These are phyloP conservation scores for Patellifolia procumbens DNA, from an alignment of 179 eudicot genomes.

Conservation along the genomic window DNA sequence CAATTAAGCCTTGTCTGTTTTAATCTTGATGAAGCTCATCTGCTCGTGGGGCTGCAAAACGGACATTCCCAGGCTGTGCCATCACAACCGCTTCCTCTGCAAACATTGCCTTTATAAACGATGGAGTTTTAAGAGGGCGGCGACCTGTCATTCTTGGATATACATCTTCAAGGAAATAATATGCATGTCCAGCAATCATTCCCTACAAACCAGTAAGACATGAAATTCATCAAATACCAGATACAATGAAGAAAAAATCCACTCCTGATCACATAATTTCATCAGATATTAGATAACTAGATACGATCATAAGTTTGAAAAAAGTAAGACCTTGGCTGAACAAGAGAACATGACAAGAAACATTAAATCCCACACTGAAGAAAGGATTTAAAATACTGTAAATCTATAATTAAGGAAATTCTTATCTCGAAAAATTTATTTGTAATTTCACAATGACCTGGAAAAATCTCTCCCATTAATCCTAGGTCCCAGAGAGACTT, in stretches of 20 bases:
- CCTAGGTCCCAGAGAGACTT: neutral
- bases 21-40: slow-evolving; percentile 51
- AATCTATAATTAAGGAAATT: neutral
- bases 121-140: slow-evolving; percentile 83
- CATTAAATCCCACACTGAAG: neutral
- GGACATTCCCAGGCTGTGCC: slow-evolving; percentile 65
- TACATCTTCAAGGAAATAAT: slow-evolving; percentile 92
- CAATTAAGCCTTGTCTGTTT: slow-evolving; percentile 16
- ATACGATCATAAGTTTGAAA: no score
- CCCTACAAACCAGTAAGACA: slow-evolving; percentile 56
- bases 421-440: no score
- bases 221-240: neutral
- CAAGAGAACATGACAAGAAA: neutral
- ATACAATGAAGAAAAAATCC: no score
- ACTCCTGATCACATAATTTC: no score
- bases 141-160: slow-evolving; percentile 94
- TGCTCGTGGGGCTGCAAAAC: slow-evolving; percentile 80
- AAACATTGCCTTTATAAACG: slow-evolving; percentile 65
- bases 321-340: neutral
- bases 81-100: slow-evolving; percentile 92
- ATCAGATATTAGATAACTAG: no score
- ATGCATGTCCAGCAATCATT: slow-evolving; percentile 99
- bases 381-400: no score
- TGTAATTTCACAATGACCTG: no score
- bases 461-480: neutral